These are phyloP conservation scores for Fusarium napiforme DNA, from an alignment of 2,329 filamentous ascomycete genomes.

Conservation along the genomic window DNA sequence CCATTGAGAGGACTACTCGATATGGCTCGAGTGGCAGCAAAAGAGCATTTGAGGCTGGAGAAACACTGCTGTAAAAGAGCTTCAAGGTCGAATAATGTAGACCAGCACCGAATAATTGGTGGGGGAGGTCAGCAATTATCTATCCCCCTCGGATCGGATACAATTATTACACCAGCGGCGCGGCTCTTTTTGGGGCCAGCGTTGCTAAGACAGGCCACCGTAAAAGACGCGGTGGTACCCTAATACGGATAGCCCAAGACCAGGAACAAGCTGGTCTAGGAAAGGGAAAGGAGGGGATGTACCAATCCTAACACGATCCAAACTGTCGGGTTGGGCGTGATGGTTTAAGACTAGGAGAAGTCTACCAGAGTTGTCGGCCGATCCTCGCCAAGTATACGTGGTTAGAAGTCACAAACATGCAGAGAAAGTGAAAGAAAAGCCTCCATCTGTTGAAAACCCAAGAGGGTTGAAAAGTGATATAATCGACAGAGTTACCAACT, in stretches of 20 bases:
- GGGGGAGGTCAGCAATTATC: slow-evolving; percentile 42
- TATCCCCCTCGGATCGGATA: slow-evolving; percentile 41
- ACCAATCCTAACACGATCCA: slow-evolving; percentile 48
- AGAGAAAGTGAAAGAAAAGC: slow-evolving; percentile 22
- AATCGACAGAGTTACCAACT: slow-evolving; percentile 7
- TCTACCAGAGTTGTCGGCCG: slow-evolving; percentile 33
- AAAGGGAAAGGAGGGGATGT: slow-evolving; percentile 40
- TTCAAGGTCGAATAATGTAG: slow-evolving; percentile 31
- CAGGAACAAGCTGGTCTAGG: slow-evolving; percentile 43
- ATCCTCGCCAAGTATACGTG: slow-evolving; percentile 18
- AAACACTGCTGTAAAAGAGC: slow-evolving; percentile 27
- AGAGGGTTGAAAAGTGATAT: slow-evolving; percentile 31
- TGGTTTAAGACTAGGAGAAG: slow-evolving; percentile 28
- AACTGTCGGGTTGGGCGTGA: slow-evolving; percentile 43
- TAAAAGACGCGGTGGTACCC: slow-evolving; percentile 42
- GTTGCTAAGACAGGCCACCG: slow-evolving; percentile 44
- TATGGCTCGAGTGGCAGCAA: slow-evolving; percentile 42
- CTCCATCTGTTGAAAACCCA: slow-evolving; percentile 12
- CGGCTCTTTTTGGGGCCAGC: slow-evolving; percentile 35
- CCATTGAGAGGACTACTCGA: slow-evolving; percentile 61
- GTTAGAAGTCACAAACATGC: slow-evolving; percentile 17
- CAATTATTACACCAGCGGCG: slow-evolving; percentile 45
- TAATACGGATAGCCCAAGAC: slow-evolving; percentile 43
- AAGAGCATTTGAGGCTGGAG: slow-evolving; percentile 36
- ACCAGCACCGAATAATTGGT: slow-evolving; percentile 22